Conservation (phyloP, 2,329 filamentous ascomycete genomes). For the Sclerotinia minor region DNA sequence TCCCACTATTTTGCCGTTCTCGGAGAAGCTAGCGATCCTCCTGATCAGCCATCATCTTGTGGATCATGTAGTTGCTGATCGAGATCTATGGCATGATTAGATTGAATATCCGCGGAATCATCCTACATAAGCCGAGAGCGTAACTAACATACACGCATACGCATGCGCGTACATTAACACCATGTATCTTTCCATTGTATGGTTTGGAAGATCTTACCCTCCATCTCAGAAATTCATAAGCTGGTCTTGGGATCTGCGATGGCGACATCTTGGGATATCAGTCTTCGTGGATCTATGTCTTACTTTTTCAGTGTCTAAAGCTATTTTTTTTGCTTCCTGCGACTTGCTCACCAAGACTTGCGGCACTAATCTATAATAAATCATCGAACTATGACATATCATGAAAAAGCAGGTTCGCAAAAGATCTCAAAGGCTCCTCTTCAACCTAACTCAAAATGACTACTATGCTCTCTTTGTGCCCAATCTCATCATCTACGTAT, state of each 20-base stretch:
- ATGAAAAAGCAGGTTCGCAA: not conserved
- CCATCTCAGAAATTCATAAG: not conserved
- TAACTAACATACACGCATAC: not conserved
- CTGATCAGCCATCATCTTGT: not conserved
- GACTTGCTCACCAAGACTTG: not conserved
- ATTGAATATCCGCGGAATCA: not conserved
- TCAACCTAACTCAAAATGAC: not conserved
- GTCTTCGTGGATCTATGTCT: not conserved
- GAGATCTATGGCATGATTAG: not conserved
- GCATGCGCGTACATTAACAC: not conserved
- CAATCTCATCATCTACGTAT: not conserved
- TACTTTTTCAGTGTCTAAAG: not conserved
- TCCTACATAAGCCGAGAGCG: conserved; percentile 2
- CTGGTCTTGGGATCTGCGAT: not conserved
- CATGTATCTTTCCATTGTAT: not conserved
- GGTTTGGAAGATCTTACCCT: not conserved
- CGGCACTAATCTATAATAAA: not conserved
- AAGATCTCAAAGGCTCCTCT: not conserved
- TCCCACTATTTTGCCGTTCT: not conserved
- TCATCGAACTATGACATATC: too few species aligned
- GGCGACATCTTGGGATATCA: not conserved
- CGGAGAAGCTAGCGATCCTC: not conserved
- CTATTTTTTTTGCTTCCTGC: too few species aligned
- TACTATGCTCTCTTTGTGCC: not conserved
- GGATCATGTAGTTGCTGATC: not conserved